These are phyloP conservation scores for Mollisia scopiformis DNA, from an alignment of 2,329 filamentous ascomycete genomes.

Conservation along the genomic window DNA sequence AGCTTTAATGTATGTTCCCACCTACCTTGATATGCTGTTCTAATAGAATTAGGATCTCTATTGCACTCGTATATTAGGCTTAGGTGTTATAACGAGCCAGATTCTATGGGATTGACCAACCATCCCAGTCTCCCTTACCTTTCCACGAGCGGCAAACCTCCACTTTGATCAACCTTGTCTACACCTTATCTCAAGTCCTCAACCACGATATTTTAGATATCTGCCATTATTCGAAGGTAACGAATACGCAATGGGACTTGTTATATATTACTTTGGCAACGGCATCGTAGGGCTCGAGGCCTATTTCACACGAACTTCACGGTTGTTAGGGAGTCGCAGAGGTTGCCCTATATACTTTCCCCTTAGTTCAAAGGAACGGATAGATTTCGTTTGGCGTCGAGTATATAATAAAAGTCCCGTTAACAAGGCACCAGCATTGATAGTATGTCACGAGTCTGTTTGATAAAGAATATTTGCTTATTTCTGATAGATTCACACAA, in stretches of 20 bases:
- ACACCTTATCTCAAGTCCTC: neutral
- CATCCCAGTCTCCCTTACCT: conserved; percentile 13
- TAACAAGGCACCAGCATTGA: conserved; percentile 9
- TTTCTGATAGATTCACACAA: conserved; percentile 18
- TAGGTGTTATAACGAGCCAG: conserved; percentile 3
- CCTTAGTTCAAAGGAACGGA: conserved; percentile 11
- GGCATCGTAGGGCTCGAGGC: conserved; percentile 18
- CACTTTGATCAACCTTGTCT: neutral
- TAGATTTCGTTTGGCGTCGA: conserved; percentile 21
- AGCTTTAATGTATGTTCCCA: conserved; percentile 18
- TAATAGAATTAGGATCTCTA: conserved; percentile 17
- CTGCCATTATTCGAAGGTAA: conserved; percentile 12
- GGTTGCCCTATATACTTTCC: conserved; percentile 14
- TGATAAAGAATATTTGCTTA: conserved; percentile 2
- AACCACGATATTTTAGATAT: conserved; percentile 20
- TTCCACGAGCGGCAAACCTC: conserved; percentile 12
- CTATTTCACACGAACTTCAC: conserved; percentile 16
- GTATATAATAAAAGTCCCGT: too few species aligned
- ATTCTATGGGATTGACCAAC: conserved; percentile 17
- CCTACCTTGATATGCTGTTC: neutral
- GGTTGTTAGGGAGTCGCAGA: conserved; percentile 7
- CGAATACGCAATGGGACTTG: conserved; percentile 13
- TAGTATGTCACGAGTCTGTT: conserved; percentile 3
- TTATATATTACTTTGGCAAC: conserved; percentile 12
- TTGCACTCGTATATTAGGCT: conserved; percentile 11